Percentiles rank a stretch among this genome's conserved stretches.
Conservation (phyloP, 805 yeast genomes). For the Nakazawaea peltata region DNA sequence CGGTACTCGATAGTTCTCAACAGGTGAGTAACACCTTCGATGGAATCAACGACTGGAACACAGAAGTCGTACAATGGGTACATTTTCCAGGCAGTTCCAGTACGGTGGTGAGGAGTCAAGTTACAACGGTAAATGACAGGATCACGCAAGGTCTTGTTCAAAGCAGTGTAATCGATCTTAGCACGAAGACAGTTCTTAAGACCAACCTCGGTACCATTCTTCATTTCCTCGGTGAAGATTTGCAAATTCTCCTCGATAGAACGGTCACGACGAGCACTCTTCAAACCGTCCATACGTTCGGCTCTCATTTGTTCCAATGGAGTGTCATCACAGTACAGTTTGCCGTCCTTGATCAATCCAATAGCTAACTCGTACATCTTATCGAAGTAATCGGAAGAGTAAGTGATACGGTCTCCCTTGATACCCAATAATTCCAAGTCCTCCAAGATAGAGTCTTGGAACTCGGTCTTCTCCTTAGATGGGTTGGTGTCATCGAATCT, state of each 20-base stretch:
- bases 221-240: conserved; percentile 87
- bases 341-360: conserved; percentile 86
- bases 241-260: conserved; percentile 85
- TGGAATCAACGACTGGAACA: conserved; percentile 90
- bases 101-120: conserved; percentile 96
- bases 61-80: conserved; percentile 99
- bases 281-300: conserved; percentile 96
- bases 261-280: conserved; percentile 88
- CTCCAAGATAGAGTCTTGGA: conserved; percentile 88
- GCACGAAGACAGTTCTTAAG: conserved; percentile 92
- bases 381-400: conserved; percentile 90
- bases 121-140: conserved; percentile 98
- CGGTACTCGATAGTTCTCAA: conserved; percentile 97
- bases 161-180: conserved; percentile 84
- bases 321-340: conserved; percentile 97
- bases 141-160: conserved; percentile 93
- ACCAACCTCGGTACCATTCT: conserved; percentile 89
- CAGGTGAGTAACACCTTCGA: conserved; percentile 98
- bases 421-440: conserved; percentile 87
- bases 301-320: conserved; percentile 94
- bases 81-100: conserved; percentile 88
- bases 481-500: conserved; percentile 99
- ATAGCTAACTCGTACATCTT: conserved; percentile 83
- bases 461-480: conserved; percentile 90
- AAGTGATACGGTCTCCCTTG: conserved; percentile 82